Base-by-base conservation (phyloP, 352 stramenopile genomes). In the Pythium scleroteichum region DNA sequence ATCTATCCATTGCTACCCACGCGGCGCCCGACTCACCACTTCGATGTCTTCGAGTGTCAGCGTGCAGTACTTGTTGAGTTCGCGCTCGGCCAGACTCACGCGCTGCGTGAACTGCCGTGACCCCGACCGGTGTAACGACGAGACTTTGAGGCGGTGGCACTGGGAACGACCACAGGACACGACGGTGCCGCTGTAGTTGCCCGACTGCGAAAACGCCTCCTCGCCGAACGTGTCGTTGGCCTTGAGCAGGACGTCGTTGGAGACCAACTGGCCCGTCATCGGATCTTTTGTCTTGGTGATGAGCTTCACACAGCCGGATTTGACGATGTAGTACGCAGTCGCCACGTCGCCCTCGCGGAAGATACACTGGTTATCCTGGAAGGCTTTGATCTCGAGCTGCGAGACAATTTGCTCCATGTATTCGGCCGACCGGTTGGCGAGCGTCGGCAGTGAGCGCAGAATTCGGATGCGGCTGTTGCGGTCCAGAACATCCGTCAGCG, bases 341-440 rank as follows among this genome's bases (percentile, higher is more conserved):
- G 80, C 83, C 4, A 67, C 66, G 53, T 88, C 78, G 4, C 74
- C 76, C 42, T 84, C 71, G 9, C 69, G 69, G 41, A 73, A 82
- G 32, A 92, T 85, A 44, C 79, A 87, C 49, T 90, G 76, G 1
- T 70, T 69, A 53, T 90, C 75, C 27, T 86, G 73, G 60, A 87
- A 90, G 19, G 81, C 78, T 65, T 88, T 87, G 64, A 90, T 91
- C 52, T 92, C 83, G 2, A 92, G 74, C 55, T 88, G 76, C 12
- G 77, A 87, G 24, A 88, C 75, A n/a, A 87, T 63, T 24, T 81
- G 73, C n/a, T 91, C 81, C 13, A 92, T 71, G 6, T 74, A 73
- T 41, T 92, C 79, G 14, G 63, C 72, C n/a, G 78, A 77, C n/a
- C 78, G 79, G n/a, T 50, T 71, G 5, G 75, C 69, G 32, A 92